Evolutionary conservation across 2,329 filamentous ascomycete species (phyloP), one percentile per base, ranked within the genome.

Genomic region (Penicillium polonicum): DNA sequence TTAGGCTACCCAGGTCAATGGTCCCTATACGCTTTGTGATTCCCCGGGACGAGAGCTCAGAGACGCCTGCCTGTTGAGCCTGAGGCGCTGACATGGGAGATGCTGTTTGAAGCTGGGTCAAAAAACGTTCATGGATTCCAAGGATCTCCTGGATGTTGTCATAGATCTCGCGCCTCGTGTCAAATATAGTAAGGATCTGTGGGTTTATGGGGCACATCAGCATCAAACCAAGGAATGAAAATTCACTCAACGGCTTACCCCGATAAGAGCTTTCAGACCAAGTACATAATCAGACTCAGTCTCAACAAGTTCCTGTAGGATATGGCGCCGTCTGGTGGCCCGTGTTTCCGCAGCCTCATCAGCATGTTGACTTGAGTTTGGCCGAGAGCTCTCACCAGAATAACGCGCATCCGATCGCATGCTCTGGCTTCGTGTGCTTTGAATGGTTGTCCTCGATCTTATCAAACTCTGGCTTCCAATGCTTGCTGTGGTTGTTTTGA

Each of bases 211-310:
- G 33, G 68, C 78, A 77, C 52, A 76, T 76, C 29, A 56, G 60
- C n/a, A 41, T 55, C n/a, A 51, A 49, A 42, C n/a, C 3, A 17
- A 27, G 35, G n/a, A 0, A 19, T 17, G 0, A 4, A 7, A 36
- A 36, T 29, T 5, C 8, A 17, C 17, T 36, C 2, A 29, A 12
- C 41, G 21, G 55, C 85, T 70, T 78, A 93, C 92, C 75, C 95
- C 92, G 71, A 89, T 88, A 58, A 97, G 79, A 63, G 94, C 91
- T 66, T 91, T 91, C 57, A 97, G 76, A 68, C 96, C 93, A 17
- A 88, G 85, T 66, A 97, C 87, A 71, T 97, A 97, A 68, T 88
- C 86, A 71, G 94, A 89, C 73, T 97, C 94, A 0, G 92, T 96
- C 56, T 78, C 83, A 60, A 97, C 85, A 50, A 97, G 79, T 75